phyloP scores from a whole-genome alignment of 352 stramenopile genomes.

The Stephanocyclus meneghinianus region DNA sequence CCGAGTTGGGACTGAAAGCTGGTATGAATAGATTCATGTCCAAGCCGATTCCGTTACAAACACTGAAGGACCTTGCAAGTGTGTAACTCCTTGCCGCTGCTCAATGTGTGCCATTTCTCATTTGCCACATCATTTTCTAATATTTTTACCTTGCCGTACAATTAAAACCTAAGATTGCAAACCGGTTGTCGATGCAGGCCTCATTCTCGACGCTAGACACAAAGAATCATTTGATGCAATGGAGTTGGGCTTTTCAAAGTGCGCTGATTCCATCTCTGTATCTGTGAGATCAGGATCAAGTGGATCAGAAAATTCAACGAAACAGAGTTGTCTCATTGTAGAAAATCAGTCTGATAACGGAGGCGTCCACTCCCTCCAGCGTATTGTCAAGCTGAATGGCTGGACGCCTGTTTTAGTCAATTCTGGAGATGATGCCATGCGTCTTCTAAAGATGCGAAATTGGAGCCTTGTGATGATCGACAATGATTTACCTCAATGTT shows the following conservation, averaged over 20 bases:
- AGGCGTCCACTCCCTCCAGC: neutral
- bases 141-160: neutral
- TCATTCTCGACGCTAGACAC: slow-evolving; percentile 18
- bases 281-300: neutral
- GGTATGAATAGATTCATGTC: slow-evolving; percentile 68
- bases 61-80: slow-evolving; percentile 53
- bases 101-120: neutral
- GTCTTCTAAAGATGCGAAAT: slow-evolving; percentile 65
- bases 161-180: slow-evolving; percentile 13
- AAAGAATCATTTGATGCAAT: slow-evolving; percentile 26
- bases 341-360: slow-evolving; percentile 22
- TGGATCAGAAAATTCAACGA: neutral
- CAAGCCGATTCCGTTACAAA: slow-evolving; percentile 65
- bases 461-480: slow-evolving; percentile 67
- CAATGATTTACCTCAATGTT: slow-evolving; percentile 41
- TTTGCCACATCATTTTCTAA: neutral
- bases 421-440: slow-evolving; percentile 47
- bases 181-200: slow-evolving; percentile 16
- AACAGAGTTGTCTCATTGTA: slow-evolving; percentile 36
- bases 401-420: slow-evolving; percentile 53
- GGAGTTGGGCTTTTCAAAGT: slow-evolving; percentile 10
- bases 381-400: slow-evolving; percentile 34
- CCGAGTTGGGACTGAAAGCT: slow-evolving; percentile 47
- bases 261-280: neutral
- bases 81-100: neutral